phyloP scores from a whole-genome alignment of 2,329 filamentous ascomycete species.

The Venturia nashicola region DNA sequence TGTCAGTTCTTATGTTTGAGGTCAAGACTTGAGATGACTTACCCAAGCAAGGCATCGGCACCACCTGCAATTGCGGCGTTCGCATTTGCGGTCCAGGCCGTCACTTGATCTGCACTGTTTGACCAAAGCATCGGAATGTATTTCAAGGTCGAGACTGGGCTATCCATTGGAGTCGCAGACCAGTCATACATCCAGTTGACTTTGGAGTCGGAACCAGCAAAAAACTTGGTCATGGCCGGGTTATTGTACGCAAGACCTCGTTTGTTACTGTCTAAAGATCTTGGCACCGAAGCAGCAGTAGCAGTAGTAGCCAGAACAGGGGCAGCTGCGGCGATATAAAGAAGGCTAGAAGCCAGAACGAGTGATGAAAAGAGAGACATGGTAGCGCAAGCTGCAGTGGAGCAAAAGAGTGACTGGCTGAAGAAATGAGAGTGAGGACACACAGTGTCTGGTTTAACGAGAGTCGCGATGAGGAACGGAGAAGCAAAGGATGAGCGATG shows the following conservation, averaged over 20 bases:
- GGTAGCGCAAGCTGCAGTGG: background rate
- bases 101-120: constrained; percentile 11
- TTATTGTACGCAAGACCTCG: constrained; percentile 60
- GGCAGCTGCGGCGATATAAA: background rate
- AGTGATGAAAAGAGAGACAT: constrained; percentile 1
- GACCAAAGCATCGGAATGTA: constrained; percentile 52
- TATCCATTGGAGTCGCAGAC: constrained; percentile 37
- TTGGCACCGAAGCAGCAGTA: background rate
- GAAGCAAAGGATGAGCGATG: background rate
- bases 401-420: background rate
- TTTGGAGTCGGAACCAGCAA: constrained; percentile 30
- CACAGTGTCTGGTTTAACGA: background rate
- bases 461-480: background rate
- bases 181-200: constrained; percentile 60
- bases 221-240: constrained; percentile 37
- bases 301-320: background rate
- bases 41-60: constrained; percentile 17
- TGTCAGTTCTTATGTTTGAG: background rate
- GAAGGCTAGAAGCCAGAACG: background rate
- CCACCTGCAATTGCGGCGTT: constrained; percentile 13
- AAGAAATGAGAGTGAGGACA: background rate
- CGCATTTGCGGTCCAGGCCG: constrained; percentile 15
- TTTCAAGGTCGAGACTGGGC: constrained; percentile 32
- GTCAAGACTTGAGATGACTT: background rate
- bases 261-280: constrained; percentile 29